Evolutionary conservation across 129 eudicot species (phyloP).

Genomic region (Rutidosis leptorrhynchoides): DNA sequence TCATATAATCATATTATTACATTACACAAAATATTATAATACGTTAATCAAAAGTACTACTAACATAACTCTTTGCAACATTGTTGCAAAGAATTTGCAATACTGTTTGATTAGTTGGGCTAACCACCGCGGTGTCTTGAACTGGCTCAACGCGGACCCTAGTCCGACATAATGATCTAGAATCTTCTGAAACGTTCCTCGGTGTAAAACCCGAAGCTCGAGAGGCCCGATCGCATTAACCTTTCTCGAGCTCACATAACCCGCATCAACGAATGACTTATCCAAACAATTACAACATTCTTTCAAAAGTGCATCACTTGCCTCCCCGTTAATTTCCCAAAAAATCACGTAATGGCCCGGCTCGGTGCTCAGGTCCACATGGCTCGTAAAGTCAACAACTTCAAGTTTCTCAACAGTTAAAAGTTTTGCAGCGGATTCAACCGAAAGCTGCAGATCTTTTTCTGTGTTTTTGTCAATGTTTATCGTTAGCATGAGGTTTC

Average conservation of each 20-base stretch:
- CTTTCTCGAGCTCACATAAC: constrained; percentile 66
- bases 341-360: constrained; percentile 70
- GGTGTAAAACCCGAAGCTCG: constrained; percentile 53
- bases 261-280: constrained; percentile 65
- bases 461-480: constrained; percentile 95
- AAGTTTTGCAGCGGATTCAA: constrained; percentile 62
- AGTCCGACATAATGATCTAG: constrained; percentile 49
- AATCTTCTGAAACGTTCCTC: constrained; percentile 74
- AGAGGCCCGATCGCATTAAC: constrained; percentile 58
- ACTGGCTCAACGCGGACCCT: constrained; percentile 76
- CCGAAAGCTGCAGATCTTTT: constrained; percentile 69
- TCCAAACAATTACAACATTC: constrained; percentile 82
- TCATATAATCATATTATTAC: too few relatives aligned
- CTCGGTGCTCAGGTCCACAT: constrained; percentile 49
- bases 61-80: constrained; percentile 56
- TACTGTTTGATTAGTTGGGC: constrained; percentile 40
- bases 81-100: constrained; percentile 59
- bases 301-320: constrained; percentile 42
- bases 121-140: constrained; percentile 88
- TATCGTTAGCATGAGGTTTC: constrained; percentile 64
- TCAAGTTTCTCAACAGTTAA: constrained; percentile 36
- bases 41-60: constrained; percentile 46
- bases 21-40: not conserved
- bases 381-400: constrained; percentile 67
- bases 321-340: constrained; percentile 45